Evolutionary conservation across 2,329 filamentous ascomycete species (phyloP).

Genomic region (Alternaria novae-zelandiae): DNA sequence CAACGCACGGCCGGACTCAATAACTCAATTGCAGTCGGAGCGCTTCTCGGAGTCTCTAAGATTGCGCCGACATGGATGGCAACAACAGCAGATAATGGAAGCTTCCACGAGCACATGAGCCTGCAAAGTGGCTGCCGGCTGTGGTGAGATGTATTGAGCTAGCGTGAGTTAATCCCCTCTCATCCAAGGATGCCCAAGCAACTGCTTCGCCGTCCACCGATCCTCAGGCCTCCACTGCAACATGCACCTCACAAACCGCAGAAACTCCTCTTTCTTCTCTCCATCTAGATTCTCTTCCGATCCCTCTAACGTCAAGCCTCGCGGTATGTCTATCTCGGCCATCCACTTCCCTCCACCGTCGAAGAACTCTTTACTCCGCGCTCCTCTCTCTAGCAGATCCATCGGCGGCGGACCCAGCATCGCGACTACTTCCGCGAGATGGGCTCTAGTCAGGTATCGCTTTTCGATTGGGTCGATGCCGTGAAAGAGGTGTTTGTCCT

Average conservation of each 20-base stretch:
- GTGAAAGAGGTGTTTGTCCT: slow-evolving; percentile 43
- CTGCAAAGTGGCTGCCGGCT: not conserved
- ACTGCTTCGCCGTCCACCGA: slow-evolving; percentile 23
- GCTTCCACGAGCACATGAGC: not conserved
- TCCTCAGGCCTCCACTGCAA: slow-evolving; percentile 47
- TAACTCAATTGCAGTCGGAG: not conserved
- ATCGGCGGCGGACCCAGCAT: slow-evolving; percentile 26
- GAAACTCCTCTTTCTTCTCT: slow-evolving; percentile 34
- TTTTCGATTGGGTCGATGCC: slow-evolving; percentile 23
- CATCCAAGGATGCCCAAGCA: slow-evolving; percentile 8
- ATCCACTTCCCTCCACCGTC: slow-evolving; percentile 27
- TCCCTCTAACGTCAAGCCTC: slow-evolving; percentile 12
- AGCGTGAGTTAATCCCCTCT: not conserved
- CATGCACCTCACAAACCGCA: slow-evolving; percentile 45
- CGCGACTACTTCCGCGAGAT: slow-evolving; percentile 38
- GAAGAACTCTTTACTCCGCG: slow-evolving; percentile 22
- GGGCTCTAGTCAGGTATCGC: slow-evolving; percentile 24
- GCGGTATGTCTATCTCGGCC: slow-evolving; percentile 11
- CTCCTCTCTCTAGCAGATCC: slow-evolving; percentile 17
- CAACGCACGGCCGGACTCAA: not conserved
- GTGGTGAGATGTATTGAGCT: not conserved
- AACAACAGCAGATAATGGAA: not conserved
- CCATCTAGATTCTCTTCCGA: slow-evolving; percentile 27
- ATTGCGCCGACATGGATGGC: not conserved
- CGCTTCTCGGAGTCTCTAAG: not conserved